Percentiles rank a stretch among this genome's conserved stretches.
phyloP scores from a whole-genome alignment of 441 rosid genomes.

The Pelargonium fulgidum region DNA sequence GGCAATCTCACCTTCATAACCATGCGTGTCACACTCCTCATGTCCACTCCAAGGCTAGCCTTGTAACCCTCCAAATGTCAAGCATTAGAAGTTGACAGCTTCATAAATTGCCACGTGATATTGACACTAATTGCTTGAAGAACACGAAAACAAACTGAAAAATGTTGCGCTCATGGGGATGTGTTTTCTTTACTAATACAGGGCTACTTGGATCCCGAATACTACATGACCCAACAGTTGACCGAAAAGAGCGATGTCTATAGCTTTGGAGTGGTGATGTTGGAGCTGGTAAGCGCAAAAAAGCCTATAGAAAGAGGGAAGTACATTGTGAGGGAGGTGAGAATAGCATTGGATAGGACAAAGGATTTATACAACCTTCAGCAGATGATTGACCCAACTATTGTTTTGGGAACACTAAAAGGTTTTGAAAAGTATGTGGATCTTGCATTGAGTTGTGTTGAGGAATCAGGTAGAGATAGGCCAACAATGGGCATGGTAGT shows the following conservation, averaged over 20 bases:
- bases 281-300: slow-evolving; percentile 57
- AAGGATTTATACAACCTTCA: slow-evolving; percentile 55
- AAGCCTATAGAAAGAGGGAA: slow-evolving; percentile 62
- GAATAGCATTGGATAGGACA: slow-evolving; percentile 40
- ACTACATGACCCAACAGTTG: slow-evolving; percentile 74
- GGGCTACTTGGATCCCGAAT: slow-evolving; percentile 88
- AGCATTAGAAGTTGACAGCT: too few species aligned
- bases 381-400: slow-evolving; percentile 45
- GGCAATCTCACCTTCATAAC: too few species aligned
- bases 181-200: slow-evolving; percentile 14
- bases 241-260: slow-evolving; percentile 93
- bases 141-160: background rate
- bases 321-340: slow-evolving; percentile 67
- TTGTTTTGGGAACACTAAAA: slow-evolving; percentile 36
- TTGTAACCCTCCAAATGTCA: too few species aligned
- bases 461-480: slow-evolving; percentile 49
- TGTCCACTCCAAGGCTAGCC: too few species aligned
- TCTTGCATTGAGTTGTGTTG: slow-evolving; percentile 58
- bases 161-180: background rate
- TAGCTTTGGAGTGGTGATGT: slow-evolving; percentile 70
- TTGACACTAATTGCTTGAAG: too few species aligned
- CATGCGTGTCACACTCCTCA: too few species aligned
- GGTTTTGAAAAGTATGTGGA: slow-evolving; percentile 60
- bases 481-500: slow-evolving; percentile 72
- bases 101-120: too few species aligned